Evolutionary conservation across 139 green algal genomes (phyloP).

Genomic region (Spirogloea muscicola): DNA sequence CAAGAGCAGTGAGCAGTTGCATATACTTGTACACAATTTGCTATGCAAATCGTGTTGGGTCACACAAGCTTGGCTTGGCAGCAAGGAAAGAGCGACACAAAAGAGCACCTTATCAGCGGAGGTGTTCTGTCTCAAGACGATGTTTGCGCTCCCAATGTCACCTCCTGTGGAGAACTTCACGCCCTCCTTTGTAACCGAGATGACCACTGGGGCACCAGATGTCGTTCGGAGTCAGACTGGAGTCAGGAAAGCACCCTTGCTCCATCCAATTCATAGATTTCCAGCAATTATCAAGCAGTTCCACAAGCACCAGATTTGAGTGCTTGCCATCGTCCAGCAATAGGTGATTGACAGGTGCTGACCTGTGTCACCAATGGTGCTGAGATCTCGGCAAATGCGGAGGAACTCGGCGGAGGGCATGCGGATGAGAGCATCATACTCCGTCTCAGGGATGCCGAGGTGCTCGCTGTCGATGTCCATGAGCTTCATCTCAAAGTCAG

Average conservation of each 20-base stretch:
- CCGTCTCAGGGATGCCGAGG: slow-evolving; percentile 90
- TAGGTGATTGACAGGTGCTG: too few relatives aligned
- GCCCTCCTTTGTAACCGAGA: slow-evolving; percentile 94
- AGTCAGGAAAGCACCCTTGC: too few relatives aligned
- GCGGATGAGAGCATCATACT: slow-evolving; percentile 70
- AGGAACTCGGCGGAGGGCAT: slow-evolving; percentile 89
- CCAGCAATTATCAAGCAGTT: too few relatives aligned
- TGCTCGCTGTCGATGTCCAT: slow-evolving; percentile 99
- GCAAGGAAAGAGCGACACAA: background rate
- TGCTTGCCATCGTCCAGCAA: too few relatives aligned
- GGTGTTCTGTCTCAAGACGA: slow-evolving; percentile 77
- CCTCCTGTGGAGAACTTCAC: slow-evolving; percentile 92
- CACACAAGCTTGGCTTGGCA: too few relatives aligned
- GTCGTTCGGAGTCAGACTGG: too few relatives aligned
- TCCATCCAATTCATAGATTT: too few relatives aligned
- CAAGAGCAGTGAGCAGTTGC: too few relatives aligned
- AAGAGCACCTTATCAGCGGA: slow-evolving; percentile 44
- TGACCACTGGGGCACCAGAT: slow-evolving; percentile 59
- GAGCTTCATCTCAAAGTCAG: slow-evolving; percentile 97
- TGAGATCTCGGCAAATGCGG: slow-evolving; percentile 84
- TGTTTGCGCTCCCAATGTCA: slow-evolving; percentile 94
- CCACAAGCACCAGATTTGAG: too few relatives aligned
- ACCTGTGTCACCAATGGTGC: slow-evolving; percentile 88
- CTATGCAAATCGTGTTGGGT: too few relatives aligned
- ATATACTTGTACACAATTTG: too few relatives aligned